Evolutionary conservation across 2,329 filamentous ascomycete species (phyloP), one percentile per base, ranked within the genome.

Genomic region (Epichloe sibirici): DNA sequence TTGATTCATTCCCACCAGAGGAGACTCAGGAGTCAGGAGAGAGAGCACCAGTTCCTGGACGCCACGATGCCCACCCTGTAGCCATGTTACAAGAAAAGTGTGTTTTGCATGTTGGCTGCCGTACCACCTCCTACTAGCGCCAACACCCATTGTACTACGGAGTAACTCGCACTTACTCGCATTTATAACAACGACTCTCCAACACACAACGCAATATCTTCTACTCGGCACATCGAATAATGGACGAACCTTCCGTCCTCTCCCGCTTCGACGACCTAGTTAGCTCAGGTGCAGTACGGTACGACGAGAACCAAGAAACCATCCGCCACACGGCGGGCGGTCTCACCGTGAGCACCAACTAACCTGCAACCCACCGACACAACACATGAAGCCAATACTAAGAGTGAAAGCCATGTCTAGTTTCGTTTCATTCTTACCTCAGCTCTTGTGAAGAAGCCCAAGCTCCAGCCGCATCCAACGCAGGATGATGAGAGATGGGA

Each of bases 181-280:
- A 23, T 23, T 3, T 21, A 21, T 21, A 21, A 21, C 23, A 3
- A 23, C 23, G 23, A 3, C 3, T 23, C 23, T 23, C 35, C 5
- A 37, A 37, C 8, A 37, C 35, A 37, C 5, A 5, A 37, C 13
- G 9, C 39, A 42, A 17, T 42, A 7, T 38, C 17, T 21, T 21
- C 17, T 21, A 21, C 17, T 21, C 17, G 17, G 17, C 17, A 21
- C 17, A 21, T 21, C 17, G 17, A 21, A 21, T 21, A 21, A 21
- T 48, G 45, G 45, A 48, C 8, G 45, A 48, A 21, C 15, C 45
- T 1, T 35, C 6, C 35, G 35, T 51, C 13, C 1, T 45, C 5
- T 13, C 51, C n/a, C 49, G 51, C 15, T 57, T 57, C 37, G 55
- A 57, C 46, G 35, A 40, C 8, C 38, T 57, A 5, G 48, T 55